These are phyloP conservation scores for Jimgerdemannia lactiflua DNA, from an alignment of 192 early-diverging fungal genomes.

Conservation along the genomic window DNA sequence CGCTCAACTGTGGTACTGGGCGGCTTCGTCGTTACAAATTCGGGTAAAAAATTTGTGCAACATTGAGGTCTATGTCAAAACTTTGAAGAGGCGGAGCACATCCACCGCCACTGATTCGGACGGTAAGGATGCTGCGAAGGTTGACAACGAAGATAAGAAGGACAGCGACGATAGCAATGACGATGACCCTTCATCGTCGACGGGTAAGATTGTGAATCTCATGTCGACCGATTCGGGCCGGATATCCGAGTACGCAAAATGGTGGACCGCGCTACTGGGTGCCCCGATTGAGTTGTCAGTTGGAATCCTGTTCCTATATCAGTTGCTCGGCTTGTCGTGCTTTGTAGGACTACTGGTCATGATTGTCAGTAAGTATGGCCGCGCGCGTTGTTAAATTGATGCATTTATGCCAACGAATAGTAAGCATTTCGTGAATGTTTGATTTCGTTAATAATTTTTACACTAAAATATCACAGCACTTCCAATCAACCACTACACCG, in stretches of 20 bases:
- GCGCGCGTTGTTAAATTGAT: not conserved
- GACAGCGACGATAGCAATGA: conserved; percentile 31
- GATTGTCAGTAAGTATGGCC: conserved; percentile 9
- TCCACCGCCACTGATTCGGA: conserved; percentile 33
- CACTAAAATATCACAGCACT: conserved; percentile 25
- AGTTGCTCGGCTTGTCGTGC: conserved; percentile 32
- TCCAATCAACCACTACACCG: conserved; percentile 33
- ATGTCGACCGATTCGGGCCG: conserved; percentile 45
- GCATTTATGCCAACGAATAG: not conserved
- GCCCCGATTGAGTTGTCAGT: conserved; percentile 45
- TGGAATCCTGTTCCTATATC: conserved; percentile 37
- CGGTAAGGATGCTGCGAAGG: conserved; percentile 22
- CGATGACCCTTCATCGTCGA: conserved; percentile 21
- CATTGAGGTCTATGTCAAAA: conserved; percentile 61
- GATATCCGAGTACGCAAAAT: conserved; percentile 40
- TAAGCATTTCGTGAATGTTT: not conserved
- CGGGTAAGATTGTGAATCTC: conserved; percentile 37
- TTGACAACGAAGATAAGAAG: conserved; percentile 29
- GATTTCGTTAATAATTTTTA: not conserved
- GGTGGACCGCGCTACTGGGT: conserved; percentile 40
- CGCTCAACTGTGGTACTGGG: conserved; percentile 26
- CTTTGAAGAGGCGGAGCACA: conserved; percentile 55
- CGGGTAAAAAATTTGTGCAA: conserved; percentile 25
- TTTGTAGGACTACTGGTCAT: conserved; percentile 40
- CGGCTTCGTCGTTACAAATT: conserved; percentile 15